A percentile compares a stretch with the other conserved stretches of the same genome.
These are phyloP conservation scores for Tremella yokohamensis DNA, from an alignment of 768 basidiomycete genomes.

Conservation along the genomic window DNA sequence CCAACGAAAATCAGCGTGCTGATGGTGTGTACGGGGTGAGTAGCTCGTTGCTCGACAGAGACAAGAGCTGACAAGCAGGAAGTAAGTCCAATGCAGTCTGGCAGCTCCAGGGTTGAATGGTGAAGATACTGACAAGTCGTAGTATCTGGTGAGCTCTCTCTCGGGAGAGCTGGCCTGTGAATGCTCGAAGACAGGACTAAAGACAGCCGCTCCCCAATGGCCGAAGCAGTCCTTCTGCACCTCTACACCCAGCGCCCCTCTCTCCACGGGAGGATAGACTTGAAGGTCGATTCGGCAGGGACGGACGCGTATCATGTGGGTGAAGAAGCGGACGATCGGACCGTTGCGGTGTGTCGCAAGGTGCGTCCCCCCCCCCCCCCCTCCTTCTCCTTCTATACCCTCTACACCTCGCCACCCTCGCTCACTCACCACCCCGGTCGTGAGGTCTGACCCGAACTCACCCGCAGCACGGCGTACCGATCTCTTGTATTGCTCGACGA, in stretches of 20 bases:
- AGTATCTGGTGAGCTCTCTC: constrained; percentile 13
- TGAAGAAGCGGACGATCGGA: constrained; percentile 80
- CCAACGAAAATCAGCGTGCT: constrained; percentile 36
- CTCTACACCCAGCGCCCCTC: constrained; percentile 34
- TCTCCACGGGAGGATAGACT: constrained; percentile 56
- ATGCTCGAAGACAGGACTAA: not conserved
- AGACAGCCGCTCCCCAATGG: constrained; percentile 76
- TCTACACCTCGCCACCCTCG: not conserved
- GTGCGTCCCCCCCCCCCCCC: constrained; percentile 50
- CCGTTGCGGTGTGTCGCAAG: constrained; percentile 67
- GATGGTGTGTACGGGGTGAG: constrained; percentile 50
- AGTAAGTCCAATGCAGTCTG: constrained; percentile 26
- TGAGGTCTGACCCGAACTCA: constrained; percentile 1
- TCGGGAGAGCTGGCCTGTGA: not conserved
- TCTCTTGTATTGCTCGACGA: constrained; percentile 67
- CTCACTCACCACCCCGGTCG: not conserved
- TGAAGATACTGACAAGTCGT: constrained; percentile 3
- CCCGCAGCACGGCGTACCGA: constrained; percentile 66
- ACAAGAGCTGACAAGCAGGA: constrained; percentile 18
- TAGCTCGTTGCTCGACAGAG: not conserved
- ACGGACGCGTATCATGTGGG: constrained; percentile 80
- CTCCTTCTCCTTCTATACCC: not conserved
- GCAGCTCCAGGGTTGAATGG: not conserved
- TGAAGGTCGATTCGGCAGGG: constrained; percentile 77
- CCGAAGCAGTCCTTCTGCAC: constrained; percentile 76